Percentiles rank a stretch among this genome's conserved stretches.
Conservation (phyloP, 805 yeast genomes). For the Grigorovia jiainica region DNA sequence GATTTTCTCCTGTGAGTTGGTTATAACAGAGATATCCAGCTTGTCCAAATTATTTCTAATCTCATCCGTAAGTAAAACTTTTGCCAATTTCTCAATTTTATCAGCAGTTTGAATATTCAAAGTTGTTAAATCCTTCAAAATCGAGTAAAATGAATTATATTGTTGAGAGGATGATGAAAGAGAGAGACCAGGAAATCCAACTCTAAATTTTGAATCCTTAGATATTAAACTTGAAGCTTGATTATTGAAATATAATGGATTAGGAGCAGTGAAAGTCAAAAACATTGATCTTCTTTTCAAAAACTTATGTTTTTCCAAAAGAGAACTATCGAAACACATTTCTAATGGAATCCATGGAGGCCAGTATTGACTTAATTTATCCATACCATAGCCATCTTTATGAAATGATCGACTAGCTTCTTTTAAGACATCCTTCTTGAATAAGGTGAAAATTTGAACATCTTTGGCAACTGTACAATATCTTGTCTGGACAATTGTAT, state of each 20-base stretch:
- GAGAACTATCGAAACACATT: slow-evolving; percentile 42
- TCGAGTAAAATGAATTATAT: slow-evolving; percentile 43
- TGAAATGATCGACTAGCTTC: slow-evolving; percentile 20
- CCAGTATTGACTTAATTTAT: slow-evolving; percentile 34
- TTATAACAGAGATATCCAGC: slow-evolving; percentile 36
- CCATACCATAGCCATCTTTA: slow-evolving; percentile 25
- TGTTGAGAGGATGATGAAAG: slow-evolving; percentile 49
- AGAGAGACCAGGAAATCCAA: slow-evolving; percentile 39
- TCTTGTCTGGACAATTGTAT: slow-evolving; percentile 43
- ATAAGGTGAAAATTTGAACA: slow-evolving; percentile 44
- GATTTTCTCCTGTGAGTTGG: slow-evolving; percentile 38
- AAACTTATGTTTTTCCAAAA: slow-evolving; percentile 36
- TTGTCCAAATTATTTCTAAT: slow-evolving; percentile 29
- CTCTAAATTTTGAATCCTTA: slow-evolving; percentile 23
- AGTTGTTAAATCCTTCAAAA: slow-evolving; percentile 36
- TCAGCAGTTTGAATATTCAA: slow-evolving; percentile 30
- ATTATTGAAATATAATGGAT: slow-evolving; percentile 37
- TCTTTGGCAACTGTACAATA: slow-evolving; percentile 48
- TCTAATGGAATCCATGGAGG: slow-evolving; percentile 63
- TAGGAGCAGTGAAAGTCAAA: slow-evolving; percentile 41
- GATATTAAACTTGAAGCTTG: slow-evolving; percentile 17
- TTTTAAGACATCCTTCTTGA: slow-evolving; percentile 29
- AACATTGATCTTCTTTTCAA: slow-evolving; percentile 47
- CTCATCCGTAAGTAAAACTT: slow-evolving; percentile 46
- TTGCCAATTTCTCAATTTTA: slow-evolving; percentile 39